A percentile compares a stretch with the other conserved stretches of the same genome.
These are phyloP conservation scores for Rosa chinensis DNA, from an alignment of 306 rosid genomes.

Conservation along the genomic window DNA sequence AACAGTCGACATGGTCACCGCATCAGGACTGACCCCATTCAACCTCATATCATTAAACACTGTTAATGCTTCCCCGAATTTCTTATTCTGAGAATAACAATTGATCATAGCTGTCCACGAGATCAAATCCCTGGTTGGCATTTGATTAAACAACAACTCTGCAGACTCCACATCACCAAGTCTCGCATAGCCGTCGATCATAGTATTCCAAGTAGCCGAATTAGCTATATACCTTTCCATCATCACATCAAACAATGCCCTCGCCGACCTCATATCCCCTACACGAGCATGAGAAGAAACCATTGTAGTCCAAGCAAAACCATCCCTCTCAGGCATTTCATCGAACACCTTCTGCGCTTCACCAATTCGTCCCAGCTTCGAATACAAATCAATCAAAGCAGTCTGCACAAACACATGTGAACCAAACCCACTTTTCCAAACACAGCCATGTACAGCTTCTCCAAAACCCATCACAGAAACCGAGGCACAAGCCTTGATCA, in stretches of 20 bases:
- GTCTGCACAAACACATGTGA: slow-evolving; percentile 73
- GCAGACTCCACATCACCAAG: slow-evolving; percentile 47
- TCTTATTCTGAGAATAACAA: slow-evolving; percentile 56
- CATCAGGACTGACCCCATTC: slow-evolving; percentile 60
- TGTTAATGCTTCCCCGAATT: slow-evolving; percentile 46
- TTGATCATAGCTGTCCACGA: slow-evolving; percentile 75
- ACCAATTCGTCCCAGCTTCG: slow-evolving; percentile 32
- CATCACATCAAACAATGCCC: slow-evolving; percentile 53
- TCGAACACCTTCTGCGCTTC: slow-evolving; percentile 54
- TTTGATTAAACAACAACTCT: slow-evolving; percentile 49
- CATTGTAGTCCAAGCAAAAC: slow-evolving; percentile 74
- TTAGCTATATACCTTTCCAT: slow-evolving; percentile 34
- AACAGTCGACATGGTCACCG: slow-evolving; percentile 59
- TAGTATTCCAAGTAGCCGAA: slow-evolving; percentile 62
- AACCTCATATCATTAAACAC: slow-evolving; percentile 51
- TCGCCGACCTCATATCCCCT: slow-evolving; percentile 54
- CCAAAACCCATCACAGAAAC: slow-evolving; percentile 39
- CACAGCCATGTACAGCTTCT: slow-evolving; percentile 50
- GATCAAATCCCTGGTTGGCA: slow-evolving; percentile 61
- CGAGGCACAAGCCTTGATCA: slow-evolving; percentile 59
- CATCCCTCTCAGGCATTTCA: slow-evolving; percentile 66
- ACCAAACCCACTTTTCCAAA: slow-evolving; percentile 64
- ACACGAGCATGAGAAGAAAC: slow-evolving; percentile 46
- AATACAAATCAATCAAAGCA: slow-evolving; percentile 61
- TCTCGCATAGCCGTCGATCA: slow-evolving; percentile 74